Conservation (phyloP, 495 filamentous ascomycete genomes). For the Penicillium paradoxum region DNA sequence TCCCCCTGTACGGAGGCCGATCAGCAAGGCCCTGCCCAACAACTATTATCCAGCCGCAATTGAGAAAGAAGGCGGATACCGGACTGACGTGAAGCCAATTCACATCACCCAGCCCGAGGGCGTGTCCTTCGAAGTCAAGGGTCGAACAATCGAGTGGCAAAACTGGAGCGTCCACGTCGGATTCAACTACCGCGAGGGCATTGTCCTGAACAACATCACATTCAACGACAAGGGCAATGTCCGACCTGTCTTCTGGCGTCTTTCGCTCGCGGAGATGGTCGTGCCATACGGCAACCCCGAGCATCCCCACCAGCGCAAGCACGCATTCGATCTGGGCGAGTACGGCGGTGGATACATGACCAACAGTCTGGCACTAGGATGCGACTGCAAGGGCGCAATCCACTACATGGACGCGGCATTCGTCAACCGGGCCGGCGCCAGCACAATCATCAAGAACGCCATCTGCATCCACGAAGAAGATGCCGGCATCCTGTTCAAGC, state of each 20-base stretch:
- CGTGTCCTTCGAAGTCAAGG: slow-evolving; percentile 81
- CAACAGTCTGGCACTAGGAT: slow-evolving; percentile 82
- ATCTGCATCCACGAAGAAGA: slow-evolving; percentile 98
- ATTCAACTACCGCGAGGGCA: slow-evolving; percentile 94
- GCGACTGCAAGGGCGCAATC: slow-evolving; percentile 93
- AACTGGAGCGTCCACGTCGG: slow-evolving; percentile 94
- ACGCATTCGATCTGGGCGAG: slow-evolving; percentile 91
- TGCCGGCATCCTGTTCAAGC: slow-evolving; percentile 89
- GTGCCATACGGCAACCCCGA: slow-evolving; percentile 95
- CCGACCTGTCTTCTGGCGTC: slow-evolving; percentile 79
- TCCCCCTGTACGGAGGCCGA: slow-evolving; percentile 68
- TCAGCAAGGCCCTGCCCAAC: slow-evolving; percentile 68
- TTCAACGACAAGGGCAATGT: slow-evolving; percentile 82
- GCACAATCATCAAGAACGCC: slow-evolving; percentile 84
- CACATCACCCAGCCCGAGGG: slow-evolving; percentile 94
- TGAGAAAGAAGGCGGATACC: slow-evolving; percentile 69
- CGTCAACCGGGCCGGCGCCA: slow-evolving; percentile 71
- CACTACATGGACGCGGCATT: slow-evolving; percentile 87
- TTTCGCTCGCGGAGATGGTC: slow-evolving; percentile 96
- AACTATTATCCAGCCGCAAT: slow-evolving; percentile 78
- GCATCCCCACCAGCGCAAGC: slow-evolving; percentile 87
- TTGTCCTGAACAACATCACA: slow-evolving; percentile 86
- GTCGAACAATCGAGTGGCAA: slow-evolving; percentile 81
- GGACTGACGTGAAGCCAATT: slow-evolving; percentile 83
- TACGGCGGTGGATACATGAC: slow-evolving; percentile 96